Conservation (phyloP, 2,329 filamentous ascomycete genomes). For the Chaetomiaceae sp. region DNA sequence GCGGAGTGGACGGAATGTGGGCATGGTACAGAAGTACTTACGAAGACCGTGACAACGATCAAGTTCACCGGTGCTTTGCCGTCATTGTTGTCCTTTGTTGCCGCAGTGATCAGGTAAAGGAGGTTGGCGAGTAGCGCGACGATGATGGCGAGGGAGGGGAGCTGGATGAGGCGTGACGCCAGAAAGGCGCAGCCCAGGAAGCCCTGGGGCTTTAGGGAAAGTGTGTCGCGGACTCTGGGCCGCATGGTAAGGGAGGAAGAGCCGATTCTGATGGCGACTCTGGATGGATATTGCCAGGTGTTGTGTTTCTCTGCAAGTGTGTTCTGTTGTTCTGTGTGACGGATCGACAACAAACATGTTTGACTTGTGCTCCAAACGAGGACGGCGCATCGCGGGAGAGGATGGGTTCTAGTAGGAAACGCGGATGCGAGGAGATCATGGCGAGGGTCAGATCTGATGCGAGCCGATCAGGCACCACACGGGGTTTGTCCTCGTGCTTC, state of each 20-base stretch:
- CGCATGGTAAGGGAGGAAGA: background rate
- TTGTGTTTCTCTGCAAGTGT: background rate
- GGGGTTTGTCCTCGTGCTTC: too few relatives aligned
- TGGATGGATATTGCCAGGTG: too few relatives aligned
- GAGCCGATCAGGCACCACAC: too few relatives aligned
- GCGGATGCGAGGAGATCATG: too few relatives aligned
- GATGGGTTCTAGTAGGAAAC: too few relatives aligned
- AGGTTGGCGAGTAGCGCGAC: constrained; percentile 80
- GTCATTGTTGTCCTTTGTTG: constrained; percentile 28
- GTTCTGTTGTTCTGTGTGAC: background rate
- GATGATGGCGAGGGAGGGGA: constrained; percentile 64
- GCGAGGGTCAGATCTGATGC: too few relatives aligned
- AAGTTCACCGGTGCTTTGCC: constrained; percentile 60
- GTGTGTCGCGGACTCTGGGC: constrained; percentile 42
- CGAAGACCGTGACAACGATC: constrained; percentile 71
- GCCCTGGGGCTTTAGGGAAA: constrained; percentile 44
- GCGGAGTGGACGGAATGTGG: background rate
- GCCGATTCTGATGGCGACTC: too few relatives aligned
- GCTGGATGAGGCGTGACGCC: constrained; percentile 63
- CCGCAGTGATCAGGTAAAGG: constrained; percentile 66
- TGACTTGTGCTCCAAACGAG: too few relatives aligned
- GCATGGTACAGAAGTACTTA: constrained; percentile 43
- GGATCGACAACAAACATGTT: background rate
- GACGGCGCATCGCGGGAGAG: too few relatives aligned
- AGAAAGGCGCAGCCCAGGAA: constrained; percentile 66